Conservation (phyloP, 371 early-diverging fungal genomes). For the Rhizopus microsporus region DNA sequence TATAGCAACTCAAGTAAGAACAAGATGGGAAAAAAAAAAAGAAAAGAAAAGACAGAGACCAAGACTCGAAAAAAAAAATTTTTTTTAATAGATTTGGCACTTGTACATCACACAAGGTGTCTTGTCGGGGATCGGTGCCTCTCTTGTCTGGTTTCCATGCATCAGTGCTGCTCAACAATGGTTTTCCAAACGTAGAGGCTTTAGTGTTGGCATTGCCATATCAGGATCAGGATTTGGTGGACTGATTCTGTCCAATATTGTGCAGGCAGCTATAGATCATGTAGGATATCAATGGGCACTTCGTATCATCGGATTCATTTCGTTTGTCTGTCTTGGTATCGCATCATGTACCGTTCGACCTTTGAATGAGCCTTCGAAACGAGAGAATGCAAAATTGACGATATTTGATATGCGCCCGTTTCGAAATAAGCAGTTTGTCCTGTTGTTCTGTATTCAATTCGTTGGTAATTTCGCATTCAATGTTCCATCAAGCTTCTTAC, state of each 20-base stretch:
- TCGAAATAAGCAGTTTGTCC: slow-evolving; percentile 30
- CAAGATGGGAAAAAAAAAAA: slow-evolving; percentile 10
- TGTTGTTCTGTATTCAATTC: slow-evolving; percentile 37
- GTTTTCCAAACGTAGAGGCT: slow-evolving; percentile 63
- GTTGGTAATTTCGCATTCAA: slow-evolving; percentile 46
- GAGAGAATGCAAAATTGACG: slow-evolving; percentile 10
- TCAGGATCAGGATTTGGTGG: slow-evolving; percentile 79
- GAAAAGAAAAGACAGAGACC: too few species aligned
- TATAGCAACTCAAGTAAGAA: slow-evolving; percentile 58
- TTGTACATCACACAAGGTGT: slow-evolving; percentile 68
- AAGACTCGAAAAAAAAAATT: slow-evolving; percentile 1
- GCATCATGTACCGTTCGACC: slow-evolving; percentile 52
- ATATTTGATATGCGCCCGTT: slow-evolving; percentile 33
- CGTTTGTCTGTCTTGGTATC: slow-evolving; percentile 47
- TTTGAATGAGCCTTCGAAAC: slow-evolving; percentile 26
- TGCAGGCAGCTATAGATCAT: slow-evolving; percentile 35
- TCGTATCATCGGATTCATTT: slow-evolving; percentile 57
- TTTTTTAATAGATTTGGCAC: slow-evolving; percentile 53
- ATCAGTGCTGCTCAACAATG: slow-evolving; percentile 57
- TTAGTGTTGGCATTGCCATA: slow-evolving; percentile 73
- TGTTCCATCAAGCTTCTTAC: slow-evolving; percentile 29
- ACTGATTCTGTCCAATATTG: slow-evolving; percentile 60
- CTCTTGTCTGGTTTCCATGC: slow-evolving; percentile 45
- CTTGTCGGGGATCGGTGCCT: slow-evolving; percentile 60
- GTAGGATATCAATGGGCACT: slow-evolving; percentile 46